These are phyloP conservation scores for Periconia sp. DNA, from an alignment of 2,329 filamentous ascomycete genomes.

Conservation along the genomic window DNA sequence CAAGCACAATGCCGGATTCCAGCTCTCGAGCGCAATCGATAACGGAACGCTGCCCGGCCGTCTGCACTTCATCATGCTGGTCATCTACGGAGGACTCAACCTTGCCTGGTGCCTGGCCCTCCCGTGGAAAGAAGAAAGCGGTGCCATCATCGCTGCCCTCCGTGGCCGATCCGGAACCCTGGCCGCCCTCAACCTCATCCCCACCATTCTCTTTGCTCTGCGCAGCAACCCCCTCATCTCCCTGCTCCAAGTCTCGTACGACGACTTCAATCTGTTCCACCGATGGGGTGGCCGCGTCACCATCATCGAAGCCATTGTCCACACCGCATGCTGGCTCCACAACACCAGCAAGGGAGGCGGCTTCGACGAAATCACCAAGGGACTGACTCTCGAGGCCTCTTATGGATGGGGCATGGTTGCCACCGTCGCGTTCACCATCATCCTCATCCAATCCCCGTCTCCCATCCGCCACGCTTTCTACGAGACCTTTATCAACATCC, in stretches of 20 bases:
- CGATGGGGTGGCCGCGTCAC: constrained; percentile 79
- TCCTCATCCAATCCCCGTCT: constrained; percentile 72
- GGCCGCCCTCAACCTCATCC: constrained; percentile 86
- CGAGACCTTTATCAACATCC: constrained; percentile 88
- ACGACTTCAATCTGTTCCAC: constrained; percentile 91
- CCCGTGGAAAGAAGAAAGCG: constrained; percentile 55
- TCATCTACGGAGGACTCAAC: constrained; percentile 71
- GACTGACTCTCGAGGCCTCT: constrained; percentile 62
- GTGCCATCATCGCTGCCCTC: constrained; percentile 73
- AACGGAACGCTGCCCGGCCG: constrained; percentile 79
- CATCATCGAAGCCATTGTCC: constrained; percentile 68
- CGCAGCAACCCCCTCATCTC: constrained; percentile 91
- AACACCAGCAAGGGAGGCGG: constrained; percentile 64
- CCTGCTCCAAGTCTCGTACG: constrained; percentile 84
- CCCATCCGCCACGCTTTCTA: constrained; percentile 92
- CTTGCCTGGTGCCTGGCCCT: constrained; percentile 74
- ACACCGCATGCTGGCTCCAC: constrained; percentile 72
- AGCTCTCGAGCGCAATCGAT: constrained; percentile 67
- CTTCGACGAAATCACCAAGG: constrained; percentile 58
- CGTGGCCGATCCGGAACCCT: constrained; percentile 84
- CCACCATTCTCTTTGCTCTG: constrained; percentile 82
- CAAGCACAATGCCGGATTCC: constrained; percentile 75
- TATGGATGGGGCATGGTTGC: constrained; percentile 66
- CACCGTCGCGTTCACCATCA: constrained; percentile 60
- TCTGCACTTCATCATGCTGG: constrained; percentile 71